Percentiles rank a stretch among this genome's conserved stretches.
Evolutionary conservation across 148 eudicot genomes (phyloP).

Genomic region (Persicaria tinctoria): DNA sequence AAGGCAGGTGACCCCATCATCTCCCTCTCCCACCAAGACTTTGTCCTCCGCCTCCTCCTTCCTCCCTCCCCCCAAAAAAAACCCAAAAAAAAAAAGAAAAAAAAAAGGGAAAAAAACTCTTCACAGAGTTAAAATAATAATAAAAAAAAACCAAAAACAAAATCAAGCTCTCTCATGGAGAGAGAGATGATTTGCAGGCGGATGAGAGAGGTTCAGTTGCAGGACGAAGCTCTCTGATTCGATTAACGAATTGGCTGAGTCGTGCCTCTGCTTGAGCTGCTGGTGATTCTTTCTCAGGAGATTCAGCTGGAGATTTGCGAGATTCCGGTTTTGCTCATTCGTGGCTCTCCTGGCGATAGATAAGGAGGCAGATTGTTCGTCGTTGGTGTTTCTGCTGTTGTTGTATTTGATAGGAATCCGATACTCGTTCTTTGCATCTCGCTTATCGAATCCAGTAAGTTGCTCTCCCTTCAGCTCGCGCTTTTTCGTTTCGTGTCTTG

Average conservation of each 20-base stretch:
- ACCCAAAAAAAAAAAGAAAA: not conserved
- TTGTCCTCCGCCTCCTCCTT: not conserved
- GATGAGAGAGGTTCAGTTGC: not conserved
- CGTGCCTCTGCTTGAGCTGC: not conserved
- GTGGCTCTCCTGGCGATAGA: not conserved
- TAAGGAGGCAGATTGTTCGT: not conserved
- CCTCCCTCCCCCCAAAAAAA: not conserved
- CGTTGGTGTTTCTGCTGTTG: too few relatives aligned
- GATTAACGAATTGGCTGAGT: not conserved
- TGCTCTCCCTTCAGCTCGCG: not conserved
- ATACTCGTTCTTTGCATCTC: not conserved
- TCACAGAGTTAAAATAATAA: not conserved
- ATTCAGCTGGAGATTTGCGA: not conserved
- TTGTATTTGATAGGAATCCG: not conserved
- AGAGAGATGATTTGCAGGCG: not conserved
- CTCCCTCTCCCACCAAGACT: not conserved
- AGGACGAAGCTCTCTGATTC: conserved; percentile 6
- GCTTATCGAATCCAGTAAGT: not conserved
- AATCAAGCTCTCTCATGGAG: too few relatives aligned
- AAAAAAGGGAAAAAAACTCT: not conserved
- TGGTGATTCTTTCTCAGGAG: not conserved
- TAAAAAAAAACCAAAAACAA: too few relatives aligned
- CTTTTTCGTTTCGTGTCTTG: not conserved
- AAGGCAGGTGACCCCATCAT: conserved; percentile 12
- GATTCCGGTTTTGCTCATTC: not conserved